Conservation (phyloP, 495 filamentous ascomycete species). For the Filosporella fistucella region DNA sequence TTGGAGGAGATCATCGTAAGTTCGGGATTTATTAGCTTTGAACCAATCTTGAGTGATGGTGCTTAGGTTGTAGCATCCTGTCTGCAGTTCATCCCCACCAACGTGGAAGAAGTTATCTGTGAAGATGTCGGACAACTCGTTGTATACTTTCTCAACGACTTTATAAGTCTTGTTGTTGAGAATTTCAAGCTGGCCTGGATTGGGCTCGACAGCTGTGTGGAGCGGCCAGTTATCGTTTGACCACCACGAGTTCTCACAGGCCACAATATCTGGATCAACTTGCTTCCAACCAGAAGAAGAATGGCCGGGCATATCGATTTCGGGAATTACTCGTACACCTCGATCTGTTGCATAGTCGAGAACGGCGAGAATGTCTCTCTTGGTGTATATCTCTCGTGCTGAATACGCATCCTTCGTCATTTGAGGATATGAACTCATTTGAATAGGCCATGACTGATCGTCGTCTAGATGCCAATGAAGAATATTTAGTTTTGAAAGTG, state of each 20-base stretch:
- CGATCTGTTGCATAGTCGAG: constrained; percentile 42
- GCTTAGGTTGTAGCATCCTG: constrained; percentile 51
- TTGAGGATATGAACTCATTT: constrained; percentile 42
- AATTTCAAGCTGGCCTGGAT: constrained; percentile 53
- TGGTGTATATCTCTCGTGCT: constrained; percentile 36
- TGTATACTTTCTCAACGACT: constrained; percentile 46
- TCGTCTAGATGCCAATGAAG: constrained; percentile 50
- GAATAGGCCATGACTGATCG: constrained; percentile 45
- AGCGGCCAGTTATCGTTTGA: constrained; percentile 45
- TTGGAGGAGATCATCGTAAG: constrained; percentile 46
- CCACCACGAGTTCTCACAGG: constrained; percentile 52
- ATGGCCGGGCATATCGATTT: constrained; percentile 50
- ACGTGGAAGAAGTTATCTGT: constrained; percentile 51
- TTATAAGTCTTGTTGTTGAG: constrained; percentile 50
- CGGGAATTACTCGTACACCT: constrained; percentile 44
- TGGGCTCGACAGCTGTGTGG: constrained; percentile 53
- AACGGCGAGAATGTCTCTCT: constrained; percentile 35
- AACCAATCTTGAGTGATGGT: constrained; percentile 41
- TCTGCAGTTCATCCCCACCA: constrained; percentile 49
- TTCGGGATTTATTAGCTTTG: constrained; percentile 42
- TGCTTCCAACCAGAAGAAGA: constrained; percentile 49
- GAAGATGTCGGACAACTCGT: constrained; percentile 47
- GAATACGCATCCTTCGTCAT: constrained; percentile 54
- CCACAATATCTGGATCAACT: constrained; percentile 44
- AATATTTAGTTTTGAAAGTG: constrained; percentile 47